phyloP scores from a whole-genome alignment of 768 basidiomycete species.

The Suillus luteus region DNA sequence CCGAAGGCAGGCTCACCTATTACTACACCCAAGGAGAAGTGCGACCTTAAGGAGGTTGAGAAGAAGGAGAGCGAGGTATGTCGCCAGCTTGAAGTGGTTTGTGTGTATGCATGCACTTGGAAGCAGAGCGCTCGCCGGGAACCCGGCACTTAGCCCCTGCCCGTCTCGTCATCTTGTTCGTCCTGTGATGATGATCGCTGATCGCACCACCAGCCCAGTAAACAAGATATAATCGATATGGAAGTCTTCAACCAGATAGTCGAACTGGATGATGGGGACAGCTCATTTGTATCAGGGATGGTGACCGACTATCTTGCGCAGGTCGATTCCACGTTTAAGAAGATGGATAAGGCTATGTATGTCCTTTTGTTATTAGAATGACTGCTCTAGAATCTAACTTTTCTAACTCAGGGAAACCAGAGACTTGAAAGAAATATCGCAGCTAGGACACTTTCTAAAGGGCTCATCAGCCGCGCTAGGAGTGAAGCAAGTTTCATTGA shows the following conservation, averaged over 20 bases:
- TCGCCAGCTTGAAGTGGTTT: conserved; percentile 3
- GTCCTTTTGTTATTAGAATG: conserved; percentile 35
- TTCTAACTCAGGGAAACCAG: conserved; percentile 47
- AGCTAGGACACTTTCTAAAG: conserved; percentile 92
- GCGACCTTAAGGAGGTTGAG: conserved; percentile 19
- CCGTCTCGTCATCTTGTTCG: conserved; percentile 3
- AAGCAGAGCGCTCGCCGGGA: conserved; percentile 3
- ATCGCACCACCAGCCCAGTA: conserved; percentile 14
- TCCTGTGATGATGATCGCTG: background rate
- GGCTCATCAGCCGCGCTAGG: conserved; percentile 96
- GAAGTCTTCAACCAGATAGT: conserved; percentile 84
- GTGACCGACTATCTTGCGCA: conserved; percentile 81
- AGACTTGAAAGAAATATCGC: conserved; percentile 67
- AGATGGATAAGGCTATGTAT: conserved; percentile 82
- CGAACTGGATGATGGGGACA: conserved; percentile 82
- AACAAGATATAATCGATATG: conserved; percentile 64
- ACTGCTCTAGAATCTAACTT: conserved; percentile 13
- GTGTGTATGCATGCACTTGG: conserved; percentile 1
- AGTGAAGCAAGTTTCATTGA: conserved; percentile 73
- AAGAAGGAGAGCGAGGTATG: conserved; percentile 30
- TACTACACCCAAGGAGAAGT: conserved; percentile 13
- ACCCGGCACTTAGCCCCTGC: conserved; percentile 2
- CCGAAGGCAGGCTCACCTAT: conserved; percentile 18
- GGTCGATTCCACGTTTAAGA: conserved; percentile 68
- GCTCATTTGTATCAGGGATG: conserved; percentile 80